Percentiles rank a stretch among this genome's conserved stretches.
These are phyloP conservation scores for Porodaedalea pini DNA, from an alignment of 1,284 basidiomycete genomes.

Conservation along the genomic window DNA sequence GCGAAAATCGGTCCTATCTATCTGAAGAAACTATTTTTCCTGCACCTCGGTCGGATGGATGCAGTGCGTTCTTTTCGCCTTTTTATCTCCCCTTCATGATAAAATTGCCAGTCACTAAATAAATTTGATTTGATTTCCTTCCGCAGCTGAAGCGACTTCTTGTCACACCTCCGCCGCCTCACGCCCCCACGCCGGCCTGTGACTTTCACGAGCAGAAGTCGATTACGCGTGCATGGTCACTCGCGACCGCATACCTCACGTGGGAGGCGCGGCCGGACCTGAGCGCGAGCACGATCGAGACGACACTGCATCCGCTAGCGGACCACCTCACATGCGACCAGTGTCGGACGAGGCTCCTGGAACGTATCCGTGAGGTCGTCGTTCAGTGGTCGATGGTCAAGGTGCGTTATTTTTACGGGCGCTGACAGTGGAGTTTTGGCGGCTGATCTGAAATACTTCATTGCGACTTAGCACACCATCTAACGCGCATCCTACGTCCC, in stretches of 20 bases:
- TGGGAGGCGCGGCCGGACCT: conserved; percentile 39
- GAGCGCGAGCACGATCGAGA: conserved; percentile 55
- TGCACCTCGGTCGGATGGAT: conserved; percentile 32
- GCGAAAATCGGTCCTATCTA: conserved; percentile 29
- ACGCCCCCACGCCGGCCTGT: conserved; percentile 34
- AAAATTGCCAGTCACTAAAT: conserved; percentile 20
- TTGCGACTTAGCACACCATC: background rate
- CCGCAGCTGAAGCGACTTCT: conserved; percentile 34
- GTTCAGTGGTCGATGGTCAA: conserved; percentile 77
- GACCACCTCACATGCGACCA: conserved; percentile 58
- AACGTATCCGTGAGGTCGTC: conserved; percentile 64
- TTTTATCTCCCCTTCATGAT: conserved; percentile 21
- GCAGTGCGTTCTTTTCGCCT: conserved; percentile 24
- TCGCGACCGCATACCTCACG: conserved; percentile 38
- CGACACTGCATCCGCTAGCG: conserved; percentile 52
- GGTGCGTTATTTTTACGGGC: conserved; percentile 29
- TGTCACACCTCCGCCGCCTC: conserved; percentile 36
- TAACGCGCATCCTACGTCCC: too few relatives aligned
- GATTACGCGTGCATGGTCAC: conserved; percentile 38
- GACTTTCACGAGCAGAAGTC: conserved; percentile 40
- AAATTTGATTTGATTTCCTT: conserved; percentile 24
- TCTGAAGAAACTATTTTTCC: conserved; percentile 32
- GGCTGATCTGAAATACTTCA: background rate
- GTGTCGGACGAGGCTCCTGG: conserved; percentile 56
- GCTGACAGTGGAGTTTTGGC: background rate